Base-by-base conservation (phyloP, 805 yeast species). In the Metschnikowia sp. region DNA sequence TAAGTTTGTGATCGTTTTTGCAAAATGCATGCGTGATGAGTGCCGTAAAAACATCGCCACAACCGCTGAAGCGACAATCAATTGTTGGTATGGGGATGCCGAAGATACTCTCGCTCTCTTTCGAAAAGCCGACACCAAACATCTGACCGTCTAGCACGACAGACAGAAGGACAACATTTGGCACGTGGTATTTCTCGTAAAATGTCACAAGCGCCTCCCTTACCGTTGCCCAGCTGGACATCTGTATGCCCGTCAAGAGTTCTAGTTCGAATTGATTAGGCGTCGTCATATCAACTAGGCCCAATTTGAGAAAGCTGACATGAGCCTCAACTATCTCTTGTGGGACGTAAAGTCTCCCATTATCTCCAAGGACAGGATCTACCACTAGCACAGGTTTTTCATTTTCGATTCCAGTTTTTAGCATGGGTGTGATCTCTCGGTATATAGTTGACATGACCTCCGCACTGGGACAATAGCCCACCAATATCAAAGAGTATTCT, bases 341-440 rank as follows among this genome's bases (percentile, higher is more conserved):
- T 48, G 76, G 75, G 1, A 92, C 96, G 62, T 92, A 92, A 3
- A 90, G 65, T 48, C 72, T 76, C 1, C 96, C 97, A 56, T 88
- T 84, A 61, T 92, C 98, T 10, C 98, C 98, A 62, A 92, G 68
- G 1, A 92, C 94, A 1, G 98, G 98, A 63, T 92, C 98, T 42
- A 92, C 62, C 4, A 91, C 74, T 83, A 92, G 82, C 13, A 78
- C 65, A 0, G 78, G 68, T 66, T 47, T 43, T 39, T 32, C 40
- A 33, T 29, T 44, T 35, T 41, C 10, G n/a, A 13, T n/a, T 6
- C 33, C 33, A 12, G 40, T 60, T 52, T 43, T 57, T 59, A 67
- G 68, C 41, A 68, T 63, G 11, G 49, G 54, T 32, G 76, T 70
- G 2, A 82, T 61, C 13, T 66, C 60, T 11, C 71, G 60, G 35